phyloP scores from a whole-genome alignment of 2,329 filamentous ascomycete genomes.

The Penicillium hesseltinei region DNA sequence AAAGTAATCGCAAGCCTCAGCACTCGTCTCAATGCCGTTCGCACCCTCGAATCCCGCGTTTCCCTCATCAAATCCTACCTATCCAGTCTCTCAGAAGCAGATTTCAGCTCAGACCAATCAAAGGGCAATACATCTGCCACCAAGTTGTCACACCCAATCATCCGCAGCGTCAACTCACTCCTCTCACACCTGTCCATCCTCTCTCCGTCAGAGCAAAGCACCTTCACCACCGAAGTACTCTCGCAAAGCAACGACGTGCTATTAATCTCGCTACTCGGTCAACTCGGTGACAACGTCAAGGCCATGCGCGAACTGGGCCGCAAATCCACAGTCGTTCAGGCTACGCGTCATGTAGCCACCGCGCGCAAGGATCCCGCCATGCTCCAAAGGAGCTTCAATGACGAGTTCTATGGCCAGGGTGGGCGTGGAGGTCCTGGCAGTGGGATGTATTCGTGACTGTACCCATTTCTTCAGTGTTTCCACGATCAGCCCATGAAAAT shows the following conservation, averaged over 20 bases:
- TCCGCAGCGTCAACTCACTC: constrained; percentile 85
- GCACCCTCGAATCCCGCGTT: constrained; percentile 81
- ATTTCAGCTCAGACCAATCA: constrained; percentile 47
- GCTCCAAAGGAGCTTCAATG: constrained; percentile 27
- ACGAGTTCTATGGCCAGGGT: constrained; percentile 27
- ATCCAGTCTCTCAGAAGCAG: constrained; percentile 64
- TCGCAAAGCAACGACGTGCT: constrained; percentile 82
- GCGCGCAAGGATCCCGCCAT: constrained; percentile 23
- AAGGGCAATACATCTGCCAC: constrained; percentile 43
- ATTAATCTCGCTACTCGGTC: constrained; percentile 71
- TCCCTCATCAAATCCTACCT: constrained; percentile 75
- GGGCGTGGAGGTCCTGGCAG: neutral
- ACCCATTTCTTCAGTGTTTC: neutral
- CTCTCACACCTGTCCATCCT: constrained; percentile 80
- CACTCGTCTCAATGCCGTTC: constrained; percentile 87
- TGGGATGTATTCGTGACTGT: constrained; percentile 10
- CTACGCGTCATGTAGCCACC: constrained; percentile 21
- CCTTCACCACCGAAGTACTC: constrained; percentile 68
- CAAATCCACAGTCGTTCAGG: constrained; percentile 65
- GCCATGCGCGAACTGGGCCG: constrained; percentile 71
- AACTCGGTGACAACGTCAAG: constrained; percentile 69
- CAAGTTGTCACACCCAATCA: constrained; percentile 66
- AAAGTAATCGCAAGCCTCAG: constrained; percentile 66
- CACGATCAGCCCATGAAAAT: neutral
- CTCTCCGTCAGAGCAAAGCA: constrained; percentile 64